Conservation (phyloP, 441 rosid species). For the Gossypium lobatum region DNA sequence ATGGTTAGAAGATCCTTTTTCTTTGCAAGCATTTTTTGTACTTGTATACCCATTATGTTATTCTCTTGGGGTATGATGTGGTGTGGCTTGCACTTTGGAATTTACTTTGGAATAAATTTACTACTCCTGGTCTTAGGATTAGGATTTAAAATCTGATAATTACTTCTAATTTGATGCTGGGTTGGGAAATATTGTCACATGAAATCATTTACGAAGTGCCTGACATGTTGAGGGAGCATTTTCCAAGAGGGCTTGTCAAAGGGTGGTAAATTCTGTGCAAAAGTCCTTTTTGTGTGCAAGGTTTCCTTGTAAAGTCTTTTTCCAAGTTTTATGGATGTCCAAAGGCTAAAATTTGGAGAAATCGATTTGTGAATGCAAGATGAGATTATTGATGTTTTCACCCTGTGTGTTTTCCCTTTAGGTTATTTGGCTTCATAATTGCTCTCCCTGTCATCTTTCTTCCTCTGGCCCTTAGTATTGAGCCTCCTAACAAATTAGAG, state of each 20-base stretch:
- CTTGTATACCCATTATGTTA: neutral
- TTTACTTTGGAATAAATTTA: neutral
- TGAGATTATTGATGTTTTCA: conserved; percentile 3
- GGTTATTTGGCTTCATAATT: neutral
- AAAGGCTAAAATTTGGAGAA: conserved; percentile 1
- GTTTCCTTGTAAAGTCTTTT: conserved; percentile 4
- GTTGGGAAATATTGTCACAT: neutral
- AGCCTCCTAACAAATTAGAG: neutral
- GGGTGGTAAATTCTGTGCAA: neutral
- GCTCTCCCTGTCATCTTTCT: neutral
- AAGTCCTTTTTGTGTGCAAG: conserved; percentile 5
- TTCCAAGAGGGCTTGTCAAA: neutral
- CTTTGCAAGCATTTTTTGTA: neutral
- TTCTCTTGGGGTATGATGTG: neutral
- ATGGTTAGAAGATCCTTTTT: neutral
- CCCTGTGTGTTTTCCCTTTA: neutral
- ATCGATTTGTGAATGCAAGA: neutral
- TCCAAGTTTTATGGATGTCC: conserved; percentile 6
- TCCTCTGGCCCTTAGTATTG: neutral
- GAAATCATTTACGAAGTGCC: neutral
- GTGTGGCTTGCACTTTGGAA: conserved; percentile 2
- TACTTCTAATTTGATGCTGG: neutral
- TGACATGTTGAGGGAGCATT: neutral
- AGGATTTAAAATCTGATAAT: neutral
- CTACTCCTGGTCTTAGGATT: neutral